Percentiles rank a stretch among this genome's conserved stretches.
Evolutionary conservation across 805 yeast species (phyloP).

Genomic region (Lachancea fermentati): DNA sequence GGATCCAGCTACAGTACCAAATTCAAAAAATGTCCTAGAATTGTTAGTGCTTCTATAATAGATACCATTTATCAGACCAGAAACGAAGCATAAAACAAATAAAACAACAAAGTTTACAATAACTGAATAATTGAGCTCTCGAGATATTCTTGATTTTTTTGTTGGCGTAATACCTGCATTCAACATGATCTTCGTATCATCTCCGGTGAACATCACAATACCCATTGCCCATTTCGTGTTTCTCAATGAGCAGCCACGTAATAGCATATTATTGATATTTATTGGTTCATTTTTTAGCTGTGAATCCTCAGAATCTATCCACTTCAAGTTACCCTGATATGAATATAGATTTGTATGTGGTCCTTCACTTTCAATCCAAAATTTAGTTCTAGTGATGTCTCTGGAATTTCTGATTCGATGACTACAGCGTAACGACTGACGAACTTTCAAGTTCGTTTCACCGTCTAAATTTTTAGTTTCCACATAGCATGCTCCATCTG

Average conservation of each 20-base stretch:
- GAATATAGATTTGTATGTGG: constrained; percentile 75
- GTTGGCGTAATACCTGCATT: constrained; percentile 78
- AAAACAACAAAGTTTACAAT: constrained; percentile 57
- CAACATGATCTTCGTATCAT: constrained; percentile 74
- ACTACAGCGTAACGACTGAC: constrained; percentile 64
- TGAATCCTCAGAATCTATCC: constrained; percentile 34
- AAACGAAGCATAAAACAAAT: constrained; percentile 60
- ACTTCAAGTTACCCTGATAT: constrained; percentile 66
- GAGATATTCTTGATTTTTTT: constrained; percentile 65
- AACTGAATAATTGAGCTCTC: constrained; percentile 68
- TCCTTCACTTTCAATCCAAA: constrained; percentile 77
- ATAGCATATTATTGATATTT: constrained; percentile 59
- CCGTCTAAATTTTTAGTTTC: constrained; percentile 84
- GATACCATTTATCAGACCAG: constrained; percentile 68
- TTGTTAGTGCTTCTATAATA: constrained; percentile 43
- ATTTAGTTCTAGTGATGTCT: constrained; percentile 46
- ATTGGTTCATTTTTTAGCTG: constrained; percentile 50
- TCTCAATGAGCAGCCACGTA: constrained; percentile 74
- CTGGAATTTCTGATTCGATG: constrained; percentile 42
- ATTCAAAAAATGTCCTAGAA: constrained; percentile 64
- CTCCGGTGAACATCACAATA: constrained; percentile 69
- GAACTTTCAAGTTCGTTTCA: constrained; percentile 70
- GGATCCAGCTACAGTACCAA: constrained; percentile 60
- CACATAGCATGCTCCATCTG: constrained; percentile 65
- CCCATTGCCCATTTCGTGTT: constrained; percentile 84